Evolutionary conservation across 768 basidiomycete species (phyloP), one percentile per base, ranked within the genome.

Genomic region (Russula griseocarnosa): DNA sequence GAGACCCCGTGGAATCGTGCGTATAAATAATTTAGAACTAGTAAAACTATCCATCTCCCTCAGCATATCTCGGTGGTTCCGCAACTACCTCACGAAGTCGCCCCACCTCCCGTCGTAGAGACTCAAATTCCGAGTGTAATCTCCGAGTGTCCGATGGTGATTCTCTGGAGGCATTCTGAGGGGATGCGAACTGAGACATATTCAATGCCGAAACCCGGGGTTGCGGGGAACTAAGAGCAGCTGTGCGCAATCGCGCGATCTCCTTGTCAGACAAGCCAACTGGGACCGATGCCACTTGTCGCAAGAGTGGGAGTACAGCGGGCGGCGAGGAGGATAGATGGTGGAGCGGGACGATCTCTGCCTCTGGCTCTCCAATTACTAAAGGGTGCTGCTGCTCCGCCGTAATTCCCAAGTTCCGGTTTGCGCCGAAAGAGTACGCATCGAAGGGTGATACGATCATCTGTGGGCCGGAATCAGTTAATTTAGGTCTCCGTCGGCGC

Each of bases 61-160:
- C 36, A n/a, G n/a, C 26, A 56, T 73, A 72, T 14, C 54, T 65
- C 1, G 73, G 73, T 3, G 71, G 72, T 28, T 69, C 20, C 44
- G 8, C 7, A 44, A 66, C 14, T 47, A 69, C 36, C 24, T 72
- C 58, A 18, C 67, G 71, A 26, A 74, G 54, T 58, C 66, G 58
- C 59, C 71, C 62, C 70, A 73, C 69, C 18, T 67, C 70, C 13
- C 67, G 62, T 22, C 71, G 67, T 50, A 73, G 51, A 38, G 70
- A 68, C 63, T 72, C 72, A 20, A 73, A 71, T 63, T 74, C 75
- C 30, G 55, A 57, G 14, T 56, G 50, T 26, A 63, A 46, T 54
- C 60, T 40, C n/a, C n/a, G 53, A 14, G 64, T 22, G 0, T 56
- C 54, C 4, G 22, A n/a, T 26, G 11, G 10, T n/a, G 51, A 28